Evolutionary conservation across 1,284 basidiomycete species (phyloP).

Genomic region (Golubevia pallescens): DNA sequence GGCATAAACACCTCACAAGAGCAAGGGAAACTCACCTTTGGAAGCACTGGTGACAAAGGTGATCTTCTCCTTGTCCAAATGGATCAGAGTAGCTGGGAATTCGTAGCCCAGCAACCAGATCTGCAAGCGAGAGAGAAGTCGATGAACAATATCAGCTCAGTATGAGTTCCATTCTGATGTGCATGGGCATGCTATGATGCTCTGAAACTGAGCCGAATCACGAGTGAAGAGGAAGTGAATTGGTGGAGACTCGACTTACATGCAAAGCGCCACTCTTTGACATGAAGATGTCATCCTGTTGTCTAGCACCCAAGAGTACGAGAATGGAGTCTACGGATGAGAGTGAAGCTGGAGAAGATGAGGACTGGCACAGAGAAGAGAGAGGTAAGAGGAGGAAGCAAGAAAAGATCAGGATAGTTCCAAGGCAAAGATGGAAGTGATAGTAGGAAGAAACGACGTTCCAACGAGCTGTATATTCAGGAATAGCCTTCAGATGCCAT

Average conservation of each 20-base stretch:
- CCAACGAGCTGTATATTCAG: too few relatives aligned
- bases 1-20: too few relatives aligned
- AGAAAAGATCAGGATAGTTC: neutral
- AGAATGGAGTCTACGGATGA: neutral
- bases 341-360: neutral
- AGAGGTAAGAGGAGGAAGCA: neutral
- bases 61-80: slow-evolving; percentile 32
- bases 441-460: too few relatives aligned
- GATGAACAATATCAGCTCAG: neutral
- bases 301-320: neutral
- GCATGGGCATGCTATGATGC: too few relatives aligned
- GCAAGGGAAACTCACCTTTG: slow-evolving; percentile 36
- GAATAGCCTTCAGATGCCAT: too few relatives aligned
- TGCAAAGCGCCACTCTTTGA: neutral
- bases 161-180: neutral
- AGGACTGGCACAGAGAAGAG: neutral
- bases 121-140: slow-evolving; percentile 2
- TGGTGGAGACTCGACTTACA: neutral
- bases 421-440: neutral
- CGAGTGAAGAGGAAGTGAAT: neutral
- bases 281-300: neutral
- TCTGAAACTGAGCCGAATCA: too few relatives aligned
- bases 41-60: slow-evolving; percentile 46
- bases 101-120: slow-evolving; percentile 57
- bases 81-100: slow-evolving; percentile 51